Evolutionary conservation across 345 rosid species (phyloP).

Genomic region (Melaleuca quinquenervia): DNA sequence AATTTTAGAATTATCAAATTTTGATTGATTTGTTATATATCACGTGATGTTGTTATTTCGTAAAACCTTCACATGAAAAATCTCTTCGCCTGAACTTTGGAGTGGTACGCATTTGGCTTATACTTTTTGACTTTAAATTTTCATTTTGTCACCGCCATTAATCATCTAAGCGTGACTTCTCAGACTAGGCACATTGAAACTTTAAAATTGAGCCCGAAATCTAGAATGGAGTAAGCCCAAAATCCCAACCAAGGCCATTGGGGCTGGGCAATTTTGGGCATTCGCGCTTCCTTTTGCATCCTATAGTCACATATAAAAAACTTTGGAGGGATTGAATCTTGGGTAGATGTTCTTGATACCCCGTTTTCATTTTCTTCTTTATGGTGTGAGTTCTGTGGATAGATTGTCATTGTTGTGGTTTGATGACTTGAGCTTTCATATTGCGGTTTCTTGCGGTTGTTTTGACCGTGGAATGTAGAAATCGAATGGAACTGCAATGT

Average conservation of each 20-base stretch:
- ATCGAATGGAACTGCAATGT: not conserved
- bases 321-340: not conserved
- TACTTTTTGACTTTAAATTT: not conserved
- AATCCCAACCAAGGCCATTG: not conserved
- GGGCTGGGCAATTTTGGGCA: not conserved
- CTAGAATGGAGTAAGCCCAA: not conserved
- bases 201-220: accelerated
- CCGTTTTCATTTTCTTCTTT: not conserved
- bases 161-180: not conserved
- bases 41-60: accelerated
- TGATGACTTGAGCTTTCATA: not conserved
- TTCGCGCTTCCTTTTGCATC: accelerated
- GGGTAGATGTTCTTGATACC: not conserved
- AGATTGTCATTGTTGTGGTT: not conserved
- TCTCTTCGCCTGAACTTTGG: not conserved
- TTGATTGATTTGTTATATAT: not conserved
- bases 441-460: not conserved
- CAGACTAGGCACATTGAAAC: not conserved
- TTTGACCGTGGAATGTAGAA: accelerated
- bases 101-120: not conserved
- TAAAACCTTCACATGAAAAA: not conserved
- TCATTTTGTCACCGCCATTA: not conserved
- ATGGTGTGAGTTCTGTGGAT: not conserved
- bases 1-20: not conserved
- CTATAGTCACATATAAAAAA: not conserved